A percentile compares a stretch with the other conserved stretches of the same genome.
These are phyloP conservation scores for Andrographis paniculata DNA, from an alignment of 305 asterid species.

Conservation along the genomic window DNA sequence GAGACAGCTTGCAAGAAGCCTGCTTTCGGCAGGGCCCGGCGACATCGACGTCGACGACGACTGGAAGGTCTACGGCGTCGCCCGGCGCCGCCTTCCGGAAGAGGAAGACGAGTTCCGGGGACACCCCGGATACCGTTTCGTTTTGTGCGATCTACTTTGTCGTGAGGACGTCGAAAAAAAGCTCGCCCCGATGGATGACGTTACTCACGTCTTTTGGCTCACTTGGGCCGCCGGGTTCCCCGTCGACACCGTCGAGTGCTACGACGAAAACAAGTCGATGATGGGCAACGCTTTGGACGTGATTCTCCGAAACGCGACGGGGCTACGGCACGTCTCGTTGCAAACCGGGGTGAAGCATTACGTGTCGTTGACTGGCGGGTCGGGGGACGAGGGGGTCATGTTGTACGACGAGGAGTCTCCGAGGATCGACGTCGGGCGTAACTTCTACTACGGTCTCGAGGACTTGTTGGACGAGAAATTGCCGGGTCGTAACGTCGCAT, in stretches of 20 bases:
- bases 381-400: conserved; percentile 8
- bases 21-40: too few species aligned
- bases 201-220: conserved; percentile 73
- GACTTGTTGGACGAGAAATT: conserved; percentile 58
- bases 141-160: conserved; percentile 60
- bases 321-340: conserved; percentile 54
- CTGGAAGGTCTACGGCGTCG: conserved; percentile 83
- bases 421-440: conserved; percentile 35
- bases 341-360: conserved; percentile 83
- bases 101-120: conserved; percentile 1
- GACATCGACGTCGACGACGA: too few species aligned
- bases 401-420: conserved; percentile 51
- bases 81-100: conserved; percentile 36
- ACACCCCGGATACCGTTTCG: conserved; percentile 35
- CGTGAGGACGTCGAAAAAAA: conserved; percentile 36
- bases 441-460: conserved; percentile 71
- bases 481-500: conserved; percentile 27
- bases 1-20: conserved; percentile 53
- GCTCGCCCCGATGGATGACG: conserved; percentile 31
- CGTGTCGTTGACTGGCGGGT: conserved; percentile 29
- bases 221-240: conserved; percentile 72
- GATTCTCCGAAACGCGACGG: conserved; percentile 39
- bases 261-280: conserved; percentile 52
- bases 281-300: conserved; percentile 52
- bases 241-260: conserved; percentile 54